phyloP scores from a whole-genome alignment of 441 rosid genomes.

The Gossypium laxum region DNA sequence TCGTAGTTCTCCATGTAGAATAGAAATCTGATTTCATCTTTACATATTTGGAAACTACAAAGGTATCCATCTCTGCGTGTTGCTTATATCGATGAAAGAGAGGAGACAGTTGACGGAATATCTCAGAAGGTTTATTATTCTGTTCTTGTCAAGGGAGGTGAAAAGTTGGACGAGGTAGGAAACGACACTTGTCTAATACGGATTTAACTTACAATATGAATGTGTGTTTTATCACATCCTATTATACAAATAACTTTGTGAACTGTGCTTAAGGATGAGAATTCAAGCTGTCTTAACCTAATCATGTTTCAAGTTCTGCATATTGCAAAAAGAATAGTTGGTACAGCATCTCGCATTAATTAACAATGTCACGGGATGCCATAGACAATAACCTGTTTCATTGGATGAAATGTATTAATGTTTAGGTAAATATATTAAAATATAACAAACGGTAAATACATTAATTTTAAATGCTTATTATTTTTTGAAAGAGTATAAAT shows the following conservation, averaged over 20 bases:
- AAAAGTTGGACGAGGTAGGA: conserved; percentile 67
- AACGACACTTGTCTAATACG: not conserved
- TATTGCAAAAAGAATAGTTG: not conserved
- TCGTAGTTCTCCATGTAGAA: conserved; percentile 16
- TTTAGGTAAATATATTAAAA: conserved; percentile 3
- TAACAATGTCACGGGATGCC: not conserved
- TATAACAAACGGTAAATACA: not conserved
- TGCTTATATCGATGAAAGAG: conserved; percentile 83
- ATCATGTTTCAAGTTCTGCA: not conserved
- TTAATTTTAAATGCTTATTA: not conserved
- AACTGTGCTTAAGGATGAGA: not conserved
- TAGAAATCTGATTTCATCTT: conserved; percentile 13
- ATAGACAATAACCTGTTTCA: not conserved
- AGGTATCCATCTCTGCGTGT: conserved; percentile 85
- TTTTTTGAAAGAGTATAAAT: not conserved
- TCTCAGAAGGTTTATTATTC: conserved; percentile 56
- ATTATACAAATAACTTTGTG: not conserved
- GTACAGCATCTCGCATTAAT: not conserved
- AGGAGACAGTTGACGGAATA: conserved; percentile 47
- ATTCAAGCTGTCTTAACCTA: not conserved
- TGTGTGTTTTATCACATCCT: not conserved
- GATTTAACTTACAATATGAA: not conserved
- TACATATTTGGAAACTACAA: conserved; percentile 16
- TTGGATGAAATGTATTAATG: not conserved
- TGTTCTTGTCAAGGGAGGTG: conserved; percentile 85